These are phyloP conservation scores for Aurinia saxatilis DNA, from an alignment of 345 rosid species.

Conservation along the genomic window DNA sequence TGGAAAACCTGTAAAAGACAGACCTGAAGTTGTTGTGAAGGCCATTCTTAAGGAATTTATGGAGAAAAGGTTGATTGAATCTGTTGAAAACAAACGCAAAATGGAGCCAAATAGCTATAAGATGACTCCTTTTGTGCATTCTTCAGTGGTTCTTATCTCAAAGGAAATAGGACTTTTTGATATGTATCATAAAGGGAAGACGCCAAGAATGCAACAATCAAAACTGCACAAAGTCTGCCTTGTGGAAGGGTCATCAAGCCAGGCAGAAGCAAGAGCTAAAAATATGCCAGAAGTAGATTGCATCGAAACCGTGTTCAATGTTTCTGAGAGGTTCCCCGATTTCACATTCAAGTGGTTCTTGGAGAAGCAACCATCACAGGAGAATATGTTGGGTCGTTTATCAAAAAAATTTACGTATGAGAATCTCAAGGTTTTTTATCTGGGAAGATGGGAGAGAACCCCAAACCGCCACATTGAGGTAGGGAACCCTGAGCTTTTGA, in stretches of 20 bases:
- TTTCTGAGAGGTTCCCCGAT: constrained; percentile 39
- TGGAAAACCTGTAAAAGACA: no score
- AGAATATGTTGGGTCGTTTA: background rate
- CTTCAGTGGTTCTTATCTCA: constrained; percentile 33
- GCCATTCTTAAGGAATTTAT: constrained; percentile 9
- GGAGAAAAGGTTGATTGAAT: constrained; percentile 24
- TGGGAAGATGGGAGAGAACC: constrained; percentile 43
- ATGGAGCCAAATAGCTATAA: constrained; percentile 24
- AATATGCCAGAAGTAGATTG: background rate
- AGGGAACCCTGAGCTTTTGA: constrained; percentile 25
- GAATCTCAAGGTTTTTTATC: constrained; percentile 28
- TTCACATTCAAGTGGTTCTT: constrained; percentile 34
- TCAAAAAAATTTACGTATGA: background rate
- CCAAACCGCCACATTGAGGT: constrained; percentile 38
- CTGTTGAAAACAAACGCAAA: constrained; percentile 28
- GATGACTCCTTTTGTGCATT: constrained; percentile 38
- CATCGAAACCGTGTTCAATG: constrained; percentile 38
- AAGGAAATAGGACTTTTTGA: constrained; percentile 9
- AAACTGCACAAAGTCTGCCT: constrained; percentile 32
- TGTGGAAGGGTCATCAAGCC: constrained; percentile 23
- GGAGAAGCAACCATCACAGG: background rate
- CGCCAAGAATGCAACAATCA: constrained; percentile 13
- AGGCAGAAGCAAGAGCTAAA: constrained; percentile 7
- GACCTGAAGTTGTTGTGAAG: no score
- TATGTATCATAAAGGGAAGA: constrained; percentile 6